phyloP scores from a whole-genome alignment of 2,329 filamentous ascomycete species.

The Scedosporium apiospermum region DNA sequence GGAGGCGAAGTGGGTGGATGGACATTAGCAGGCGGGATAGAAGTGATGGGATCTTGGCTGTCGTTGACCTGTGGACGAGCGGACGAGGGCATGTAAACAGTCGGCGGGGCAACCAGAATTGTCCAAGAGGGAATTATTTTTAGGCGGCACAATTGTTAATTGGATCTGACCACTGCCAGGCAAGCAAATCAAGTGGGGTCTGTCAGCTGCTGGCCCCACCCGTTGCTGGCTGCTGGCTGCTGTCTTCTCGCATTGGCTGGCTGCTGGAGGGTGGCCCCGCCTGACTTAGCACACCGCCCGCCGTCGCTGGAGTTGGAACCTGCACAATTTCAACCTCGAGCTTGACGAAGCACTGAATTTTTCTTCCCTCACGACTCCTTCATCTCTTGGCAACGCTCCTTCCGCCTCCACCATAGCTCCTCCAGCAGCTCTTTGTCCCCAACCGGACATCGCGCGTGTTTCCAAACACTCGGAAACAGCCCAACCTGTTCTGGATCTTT shows the following conservation, averaged over 20 bases:
- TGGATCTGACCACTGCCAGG: too few relatives aligned
- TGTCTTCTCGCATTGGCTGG: too few relatives aligned
- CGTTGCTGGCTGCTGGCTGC: too few relatives aligned
- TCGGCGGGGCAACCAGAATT: slow-evolving; percentile 14
- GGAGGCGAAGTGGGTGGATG: background rate
- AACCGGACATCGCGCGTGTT: background rate
- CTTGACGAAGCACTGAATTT: background rate
- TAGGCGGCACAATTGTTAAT: background rate
- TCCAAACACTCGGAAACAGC: background rate
- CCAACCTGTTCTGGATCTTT: background rate
- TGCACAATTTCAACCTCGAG: background rate
- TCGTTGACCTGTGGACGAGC: background rate
- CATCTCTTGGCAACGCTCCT: background rate
- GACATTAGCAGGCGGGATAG: background rate
- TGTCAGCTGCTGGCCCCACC: too few relatives aligned
- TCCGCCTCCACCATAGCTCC: background rate
- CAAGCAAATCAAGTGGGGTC: too few relatives aligned
- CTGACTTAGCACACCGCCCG: too few relatives aligned
- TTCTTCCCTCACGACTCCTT: background rate
- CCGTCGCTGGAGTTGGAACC: too few relatives aligned
- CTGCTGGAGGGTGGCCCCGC: too few relatives aligned
- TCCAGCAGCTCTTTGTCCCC: background rate
- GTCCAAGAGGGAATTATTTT: background rate
- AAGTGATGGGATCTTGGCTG: background rate
- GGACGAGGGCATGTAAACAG: slow-evolving; percentile 14